Conservation (phyloP, 1,284 basidiomycete species). For the Pisolithus thermaeus region DNA sequence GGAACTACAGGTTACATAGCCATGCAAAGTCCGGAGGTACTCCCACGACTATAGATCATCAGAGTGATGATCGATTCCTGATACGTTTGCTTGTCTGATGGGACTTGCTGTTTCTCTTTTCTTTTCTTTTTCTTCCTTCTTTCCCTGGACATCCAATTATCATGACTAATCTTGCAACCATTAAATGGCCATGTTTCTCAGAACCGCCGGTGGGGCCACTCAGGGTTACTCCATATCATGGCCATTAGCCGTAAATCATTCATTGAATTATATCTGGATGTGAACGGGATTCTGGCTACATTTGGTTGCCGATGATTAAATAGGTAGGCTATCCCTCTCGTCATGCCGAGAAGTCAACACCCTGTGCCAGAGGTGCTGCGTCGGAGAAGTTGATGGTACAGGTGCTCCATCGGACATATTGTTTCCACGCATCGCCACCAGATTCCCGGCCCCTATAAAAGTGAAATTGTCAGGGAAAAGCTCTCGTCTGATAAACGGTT, state of each 20-base stretch:
- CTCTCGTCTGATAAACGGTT: background rate
- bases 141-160: background rate
- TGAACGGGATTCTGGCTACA: constrained; percentile 13
- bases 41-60: constrained; percentile 34
- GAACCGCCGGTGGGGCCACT: background rate
- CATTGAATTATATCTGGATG: constrained; percentile 19
- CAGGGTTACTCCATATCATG: constrained; percentile 8
- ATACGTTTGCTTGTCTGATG: constrained; percentile 16
- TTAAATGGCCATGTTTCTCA: constrained; percentile 1
- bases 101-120: background rate
- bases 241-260: constrained; percentile 5
- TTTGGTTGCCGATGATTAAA: constrained; percentile 11
- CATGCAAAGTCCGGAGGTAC: constrained; percentile 14
- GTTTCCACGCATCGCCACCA: constrained; percentile 96
- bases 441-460: constrained; percentile 86
- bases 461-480: constrained; percentile 9
- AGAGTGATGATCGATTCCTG: constrained; percentile 28
- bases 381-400: constrained; percentile 93
- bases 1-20: constrained; percentile 10
- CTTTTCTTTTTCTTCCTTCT: background rate
- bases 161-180: constrained; percentile 19
- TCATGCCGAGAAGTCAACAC: constrained; percentile 71
- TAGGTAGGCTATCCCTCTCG: constrained; percentile 3
- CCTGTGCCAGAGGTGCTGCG: constrained; percentile 85
- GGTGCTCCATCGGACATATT: constrained; percentile 83